phyloP scores from a whole-genome alignment of 2,329 filamentous ascomycete genomes.

The Talaromyces verruculosus region DNA sequence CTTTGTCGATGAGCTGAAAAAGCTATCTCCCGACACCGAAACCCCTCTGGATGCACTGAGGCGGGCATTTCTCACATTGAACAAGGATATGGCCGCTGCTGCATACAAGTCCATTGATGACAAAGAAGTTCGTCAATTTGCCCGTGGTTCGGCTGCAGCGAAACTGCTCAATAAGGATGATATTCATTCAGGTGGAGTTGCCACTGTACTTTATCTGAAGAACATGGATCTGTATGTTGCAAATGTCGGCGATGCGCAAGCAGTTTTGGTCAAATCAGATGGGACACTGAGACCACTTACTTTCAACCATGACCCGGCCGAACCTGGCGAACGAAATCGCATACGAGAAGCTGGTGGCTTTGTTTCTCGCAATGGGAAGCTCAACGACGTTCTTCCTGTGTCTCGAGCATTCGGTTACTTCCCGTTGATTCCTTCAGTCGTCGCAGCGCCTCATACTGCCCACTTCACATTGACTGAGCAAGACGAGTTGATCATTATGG shows the following conservation, averaged over 20 bases:
- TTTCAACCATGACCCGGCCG: constrained; percentile 88
- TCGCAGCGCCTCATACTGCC: constrained; percentile 81
- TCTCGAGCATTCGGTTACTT: constrained; percentile 95
- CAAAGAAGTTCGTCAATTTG: constrained; percentile 57
- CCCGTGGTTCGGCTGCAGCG: constrained; percentile 69
- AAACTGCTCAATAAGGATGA: constrained; percentile 86
- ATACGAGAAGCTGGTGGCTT: constrained; percentile 94
- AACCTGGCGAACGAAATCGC: constrained; percentile 76
- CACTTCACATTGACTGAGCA: constrained; percentile 78
- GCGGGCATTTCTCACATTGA: constrained; percentile 81
- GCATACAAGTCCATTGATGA: constrained; percentile 80
- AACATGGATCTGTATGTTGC: constrained; percentile 89
- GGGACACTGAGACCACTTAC: constrained; percentile 81
- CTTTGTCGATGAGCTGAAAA: constrained; percentile 78
- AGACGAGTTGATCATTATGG: constrained; percentile 90
- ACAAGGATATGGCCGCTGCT: constrained; percentile 88
- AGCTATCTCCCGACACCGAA: constrained; percentile 68
- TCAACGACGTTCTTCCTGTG: constrained; percentile 88
- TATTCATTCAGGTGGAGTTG: constrained; percentile 83
- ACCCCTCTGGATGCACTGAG: constrained; percentile 79
- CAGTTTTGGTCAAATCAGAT: constrained; percentile 89
- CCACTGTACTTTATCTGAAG: constrained; percentile 86
- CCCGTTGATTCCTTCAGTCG: constrained; percentile 86
- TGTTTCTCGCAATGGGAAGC: constrained; percentile 88
- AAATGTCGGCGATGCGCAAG: constrained; percentile 93